Evolutionary conservation across 1,284 basidiomycete genomes (phyloP).

Genomic region (Psilocybe mexicana): DNA sequence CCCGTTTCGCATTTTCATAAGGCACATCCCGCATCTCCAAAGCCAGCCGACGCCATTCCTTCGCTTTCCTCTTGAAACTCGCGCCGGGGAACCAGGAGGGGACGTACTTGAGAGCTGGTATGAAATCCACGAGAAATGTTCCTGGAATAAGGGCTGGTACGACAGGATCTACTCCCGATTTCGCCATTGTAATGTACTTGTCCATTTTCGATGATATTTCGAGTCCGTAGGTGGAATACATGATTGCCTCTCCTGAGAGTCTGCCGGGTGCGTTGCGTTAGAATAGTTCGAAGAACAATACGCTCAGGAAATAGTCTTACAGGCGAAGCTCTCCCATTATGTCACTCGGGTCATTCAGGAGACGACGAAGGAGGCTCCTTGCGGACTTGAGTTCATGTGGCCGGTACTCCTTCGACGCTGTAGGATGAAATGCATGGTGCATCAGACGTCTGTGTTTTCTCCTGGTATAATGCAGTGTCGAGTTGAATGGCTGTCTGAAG

Average conservation of each 20-base stretch:
- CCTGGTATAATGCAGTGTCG: constrained; percentile 1
- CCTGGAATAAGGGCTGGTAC: constrained; percentile 33
- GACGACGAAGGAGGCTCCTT: constrained; percentile 17
- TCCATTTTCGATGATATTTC: constrained; percentile 23
- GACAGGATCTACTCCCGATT: constrained; percentile 29
- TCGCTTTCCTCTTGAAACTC: constrained; percentile 32
- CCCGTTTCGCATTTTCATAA: constrained; percentile 20
- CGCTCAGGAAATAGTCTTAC: constrained; percentile 15
- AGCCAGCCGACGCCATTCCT: constrained; percentile 26
- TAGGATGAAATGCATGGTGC: constrained; percentile 20
- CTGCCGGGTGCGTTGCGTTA: constrained; percentile 10
- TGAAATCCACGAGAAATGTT: constrained; percentile 34
- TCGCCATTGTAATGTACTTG: constrained; percentile 26
- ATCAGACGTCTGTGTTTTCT: constrained; percentile 15
- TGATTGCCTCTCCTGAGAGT: constrained; percentile 26
- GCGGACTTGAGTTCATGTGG: constrained; percentile 21
- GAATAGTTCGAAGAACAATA: not conserved
- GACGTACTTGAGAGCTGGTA: constrained; percentile 37
- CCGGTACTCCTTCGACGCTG: constrained; percentile 17
- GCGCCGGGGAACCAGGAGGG: constrained; percentile 40
- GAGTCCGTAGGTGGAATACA: constrained; percentile 30
- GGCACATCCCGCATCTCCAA: constrained; percentile 23
- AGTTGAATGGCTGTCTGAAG: not conserved
- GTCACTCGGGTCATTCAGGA: constrained; percentile 29
- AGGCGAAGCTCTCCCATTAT: constrained; percentile 27